phyloP scores from a whole-genome alignment of 2,329 filamentous ascomycete genomes.

The Trichoderma sp. region DNA sequence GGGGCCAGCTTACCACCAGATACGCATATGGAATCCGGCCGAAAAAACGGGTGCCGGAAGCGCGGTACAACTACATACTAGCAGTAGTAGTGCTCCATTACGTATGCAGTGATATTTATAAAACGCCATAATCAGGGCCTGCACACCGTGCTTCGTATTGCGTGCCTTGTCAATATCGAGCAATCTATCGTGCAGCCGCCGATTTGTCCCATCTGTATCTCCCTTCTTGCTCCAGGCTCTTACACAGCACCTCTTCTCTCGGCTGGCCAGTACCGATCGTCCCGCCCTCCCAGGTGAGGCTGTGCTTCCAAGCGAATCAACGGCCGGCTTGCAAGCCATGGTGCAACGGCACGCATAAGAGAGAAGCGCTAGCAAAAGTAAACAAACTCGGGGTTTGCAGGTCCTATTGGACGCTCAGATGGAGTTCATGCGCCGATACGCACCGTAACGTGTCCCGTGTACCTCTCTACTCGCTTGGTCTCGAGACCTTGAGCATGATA shows the following conservation, averaged over 20 bases:
- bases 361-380: conserved; percentile 20
- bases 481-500: not conserved
- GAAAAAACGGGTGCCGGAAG: not conserved
- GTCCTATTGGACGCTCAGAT: not conserved
- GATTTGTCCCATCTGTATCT: not conserved
- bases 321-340: conserved; percentile 3
- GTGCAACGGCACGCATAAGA: conserved; percentile 13
- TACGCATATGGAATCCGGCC: not conserved
- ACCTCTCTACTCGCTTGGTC: not conserved
- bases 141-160: no score
- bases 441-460: not conserved
- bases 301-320: conserved; percentile 12
- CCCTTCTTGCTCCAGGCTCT: not conserved
- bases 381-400: conserved; percentile 6
- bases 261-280: conserved; percentile 24
- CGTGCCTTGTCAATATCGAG: not conserved
- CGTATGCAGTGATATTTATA: not conserved
- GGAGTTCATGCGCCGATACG: not conserved
- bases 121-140: not conserved
- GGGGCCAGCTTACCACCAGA: not conserved
- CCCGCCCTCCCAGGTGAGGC: conserved; percentile 20
- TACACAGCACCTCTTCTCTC: conserved; percentile 6
- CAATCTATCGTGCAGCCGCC: not conserved
- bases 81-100: not conserved
- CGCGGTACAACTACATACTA: not conserved